Evolutionary conservation across 139 green algal species (phyloP), one percentile per base, ranked within the genome.

Genomic region (Coelastrella sp.): DNA sequence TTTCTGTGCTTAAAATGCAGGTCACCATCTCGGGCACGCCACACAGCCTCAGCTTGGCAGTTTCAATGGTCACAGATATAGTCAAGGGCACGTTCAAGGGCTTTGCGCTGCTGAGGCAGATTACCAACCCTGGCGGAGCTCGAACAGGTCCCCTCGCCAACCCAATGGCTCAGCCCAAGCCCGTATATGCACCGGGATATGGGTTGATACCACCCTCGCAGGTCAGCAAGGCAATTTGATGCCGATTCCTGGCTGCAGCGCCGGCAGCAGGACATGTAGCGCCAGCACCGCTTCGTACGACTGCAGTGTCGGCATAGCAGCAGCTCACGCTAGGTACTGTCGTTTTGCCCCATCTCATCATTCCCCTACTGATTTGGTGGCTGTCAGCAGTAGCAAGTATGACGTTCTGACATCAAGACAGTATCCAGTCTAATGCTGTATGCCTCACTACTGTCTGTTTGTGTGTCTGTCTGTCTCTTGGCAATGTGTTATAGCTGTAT

Each of bases 81-180:
- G 86, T 92, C 32, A 93, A 91, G 25, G 91, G 91, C 8, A 92
- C 82, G 0, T 94, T 94, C 77, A 94, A 94, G 83, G 91, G 91
- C 34, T 94, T 94, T 73, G 91, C 91, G 1, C 79, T 94, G 48
- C 86, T 94, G 38, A 72, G 91, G 27, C 91, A 94, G 72, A 68
- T 91, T 15, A 89, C 88, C 5, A 86, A 85, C 13, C 48, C 79
- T 57, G 50, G 34, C 35, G 51, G 45, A 43, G 48, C 19, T 25
- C 83, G 13, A 27, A 37, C 23, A 34, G 63, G 71, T 32, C 83
- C 62, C 9, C 32, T 41, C 60, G 82, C 34, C 51, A 86, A 73
- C 59, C 86, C 45, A 50, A 87, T 79, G 77, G 76, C 82, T 48
- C 79, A 91, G 67, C 86, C 85, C 8, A 67, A 84, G 4, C 83